These are phyloP conservation scores for Crithidia expoeki DNA, from an alignment of 208 protist species.

Conservation along the genomic window DNA sequence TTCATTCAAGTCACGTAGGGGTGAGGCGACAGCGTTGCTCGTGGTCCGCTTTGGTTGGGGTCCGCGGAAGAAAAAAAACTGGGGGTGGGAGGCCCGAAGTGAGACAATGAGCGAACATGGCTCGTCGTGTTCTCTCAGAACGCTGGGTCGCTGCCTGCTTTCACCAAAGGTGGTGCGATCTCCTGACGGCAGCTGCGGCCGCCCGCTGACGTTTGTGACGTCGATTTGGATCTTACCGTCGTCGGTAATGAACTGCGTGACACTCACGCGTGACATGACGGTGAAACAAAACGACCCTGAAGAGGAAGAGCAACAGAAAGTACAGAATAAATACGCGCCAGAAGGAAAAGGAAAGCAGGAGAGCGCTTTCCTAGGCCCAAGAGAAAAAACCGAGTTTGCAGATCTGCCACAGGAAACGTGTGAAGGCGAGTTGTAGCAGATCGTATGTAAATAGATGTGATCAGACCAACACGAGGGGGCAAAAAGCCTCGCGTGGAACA, in stretches of 20 bases:
- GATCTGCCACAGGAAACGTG: too few relatives aligned
- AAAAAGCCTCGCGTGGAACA: background rate
- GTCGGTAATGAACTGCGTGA: slow-evolving; percentile 34
- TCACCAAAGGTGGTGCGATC: background rate
- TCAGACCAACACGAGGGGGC: too few relatives aligned
- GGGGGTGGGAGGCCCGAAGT: slow-evolving; percentile 66
- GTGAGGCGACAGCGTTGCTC: slow-evolving; percentile 5
- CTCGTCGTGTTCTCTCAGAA: slow-evolving; percentile 27
- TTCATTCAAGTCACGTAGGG: slow-evolving; percentile 3
- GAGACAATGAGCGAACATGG: slow-evolving; percentile 67
- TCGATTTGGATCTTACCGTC: slow-evolving; percentile 44
- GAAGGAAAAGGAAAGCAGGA: too few relatives aligned
- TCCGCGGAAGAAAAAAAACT: slow-evolving; percentile 49
- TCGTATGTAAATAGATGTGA: too few relatives aligned
- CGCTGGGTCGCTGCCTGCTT: background rate
- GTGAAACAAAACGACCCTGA: background rate
- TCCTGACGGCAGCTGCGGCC: background rate
- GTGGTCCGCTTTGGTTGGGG: background rate
- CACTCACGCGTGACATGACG: slow-evolving; percentile 37
- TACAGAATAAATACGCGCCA: too few relatives aligned
- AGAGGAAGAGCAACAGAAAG: background rate
- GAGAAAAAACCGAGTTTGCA: too few relatives aligned
- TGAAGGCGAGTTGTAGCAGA: too few relatives aligned
- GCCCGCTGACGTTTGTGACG: slow-evolving; percentile 39
- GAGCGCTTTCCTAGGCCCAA: too few relatives aligned